phyloP scores from a whole-genome alignment of 306 rosid genomes.

The Dicorynia guianensis region DNA sequence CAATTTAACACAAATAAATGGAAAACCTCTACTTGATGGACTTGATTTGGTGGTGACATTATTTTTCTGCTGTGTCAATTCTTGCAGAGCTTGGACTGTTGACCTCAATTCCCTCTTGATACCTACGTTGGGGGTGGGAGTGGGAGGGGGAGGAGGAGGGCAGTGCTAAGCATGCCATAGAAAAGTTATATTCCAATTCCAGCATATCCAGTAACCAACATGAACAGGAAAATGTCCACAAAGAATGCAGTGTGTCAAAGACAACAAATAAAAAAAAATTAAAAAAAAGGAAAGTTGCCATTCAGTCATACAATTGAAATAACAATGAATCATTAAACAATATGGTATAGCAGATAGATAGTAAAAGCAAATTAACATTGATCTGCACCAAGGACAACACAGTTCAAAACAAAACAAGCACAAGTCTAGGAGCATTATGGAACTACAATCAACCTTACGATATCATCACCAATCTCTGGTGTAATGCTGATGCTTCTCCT shows the following conservation, averaged over 20 bases:
- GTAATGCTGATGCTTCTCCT: slow-evolving; percentile 94
- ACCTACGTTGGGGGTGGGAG: too few relatives aligned
- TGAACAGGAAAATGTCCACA: slow-evolving; percentile 25
- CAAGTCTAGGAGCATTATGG: slow-evolving; percentile 31
- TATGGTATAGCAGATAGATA: neutral
- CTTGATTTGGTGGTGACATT: neutral
- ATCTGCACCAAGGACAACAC: slow-evolving; percentile 22
- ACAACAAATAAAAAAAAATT: neutral
- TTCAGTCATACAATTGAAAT: neutral
- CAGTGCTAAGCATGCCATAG: too few relatives aligned
- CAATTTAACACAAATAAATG: neutral
- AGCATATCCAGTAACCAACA: slow-evolving; percentile 25
- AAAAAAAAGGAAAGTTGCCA: slow-evolving; percentile 5
- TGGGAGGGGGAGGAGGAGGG: too few relatives aligned
- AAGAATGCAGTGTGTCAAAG: slow-evolving; percentile 5
- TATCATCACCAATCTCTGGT: slow-evolving; percentile 98
- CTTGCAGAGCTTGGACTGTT: too few relatives aligned
- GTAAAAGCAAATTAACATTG: slow-evolving; percentile 19
- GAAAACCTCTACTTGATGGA: neutral
- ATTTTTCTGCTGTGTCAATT: neutral
- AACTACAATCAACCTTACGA: slow-evolving; percentile 77
- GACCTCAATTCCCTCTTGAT: too few relatives aligned
- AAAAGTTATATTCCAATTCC: neutral
- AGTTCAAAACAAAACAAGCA: neutral
- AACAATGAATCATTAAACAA: slow-evolving; percentile 1